Base-by-base conservation (phyloP, 495 filamentous ascomycete genomes). In the Neurospora sp. region DNA sequence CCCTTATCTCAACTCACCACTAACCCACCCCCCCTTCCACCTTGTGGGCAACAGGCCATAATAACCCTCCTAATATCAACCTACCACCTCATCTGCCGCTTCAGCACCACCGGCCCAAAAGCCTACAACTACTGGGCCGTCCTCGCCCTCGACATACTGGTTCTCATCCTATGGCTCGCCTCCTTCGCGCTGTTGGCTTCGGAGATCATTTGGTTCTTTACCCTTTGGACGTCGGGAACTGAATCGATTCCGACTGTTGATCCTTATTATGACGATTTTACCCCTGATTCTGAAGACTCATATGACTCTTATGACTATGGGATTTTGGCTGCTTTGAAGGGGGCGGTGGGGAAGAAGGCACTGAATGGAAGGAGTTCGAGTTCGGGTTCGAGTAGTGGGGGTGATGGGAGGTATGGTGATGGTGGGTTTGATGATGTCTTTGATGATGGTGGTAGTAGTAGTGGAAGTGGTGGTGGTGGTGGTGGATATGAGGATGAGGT, bases 51-150 rank as follows among this genome's bases (percentile, higher is more conserved):
- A 35, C 40, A 86, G 84, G 77, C 82, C 46, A 72, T 87, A 37
- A 77, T 80, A 41, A 84, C 79, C 9, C 46, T 86, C 23, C 75
- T 84, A 39, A 74, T 80, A 18, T 78, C 79, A n/a, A 78, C 83
- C 73, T 87, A 86, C 77, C 73, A 80, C 39, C 71, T 87, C n/a
- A 78, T 85, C 31, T 76, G 81, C 8, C 71, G 78, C 37, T 79
- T 74, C 20, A 74, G 71, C 23, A 70, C 77, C 5, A 77, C 82
- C 9, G 42, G 16, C 8, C 27, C 14, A 2, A 72, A 71, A 18
- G 75, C 77, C 5, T 88, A 84, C 77, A 87, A 86, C 77, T 86
- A 86, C 78, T 86, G 84, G 84, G 84, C 84, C 8, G 77, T 85
- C 62, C 78, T 87, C 16, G 80, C 79, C 69, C 74, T 85, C 31